Conservation (phyloP, 1,139 yeast species). For the Lodderomyces pseudojiufengensis region DNA sequence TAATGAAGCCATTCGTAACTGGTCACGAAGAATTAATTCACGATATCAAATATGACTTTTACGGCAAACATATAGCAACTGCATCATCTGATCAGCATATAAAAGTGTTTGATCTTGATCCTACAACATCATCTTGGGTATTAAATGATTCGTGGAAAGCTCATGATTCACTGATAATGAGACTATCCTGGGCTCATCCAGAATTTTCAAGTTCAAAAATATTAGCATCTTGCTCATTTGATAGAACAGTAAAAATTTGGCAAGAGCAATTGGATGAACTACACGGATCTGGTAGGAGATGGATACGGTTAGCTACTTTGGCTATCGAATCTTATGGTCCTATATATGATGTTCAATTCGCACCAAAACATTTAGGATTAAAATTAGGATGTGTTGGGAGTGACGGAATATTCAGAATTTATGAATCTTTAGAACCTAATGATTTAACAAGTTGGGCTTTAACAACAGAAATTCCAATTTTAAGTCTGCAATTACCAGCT, state of each 20-base stretch:
- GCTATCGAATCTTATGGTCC: constrained; percentile 84
- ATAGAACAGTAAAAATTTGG: constrained; percentile 85
- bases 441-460: constrained; percentile 80
- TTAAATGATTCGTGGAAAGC: constrained; percentile 90
- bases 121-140: constrained; percentile 61
- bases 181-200: constrained; percentile 91
- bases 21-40: constrained; percentile 91
- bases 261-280: constrained; percentile 83
- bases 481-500: constrained; percentile 60
- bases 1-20: constrained; percentile 69
- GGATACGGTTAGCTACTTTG: constrained; percentile 72
- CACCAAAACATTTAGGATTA: constrained; percentile 81
- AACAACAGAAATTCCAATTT: constrained; percentile 67
- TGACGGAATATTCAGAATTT: constrained; percentile 82
- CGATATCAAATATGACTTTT: constrained; percentile 83
- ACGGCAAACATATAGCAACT: constrained; percentile 86
- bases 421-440: constrained; percentile 86
- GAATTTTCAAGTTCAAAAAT: constrained; percentile 75
- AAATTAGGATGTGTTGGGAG: constrained; percentile 85
- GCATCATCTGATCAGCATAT: constrained; percentile 91
- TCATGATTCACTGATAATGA: constrained; percentile 83
- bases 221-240: constrained; percentile 85
- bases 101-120: constrained; percentile 74
- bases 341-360: constrained; percentile 82
- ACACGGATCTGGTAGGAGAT: constrained; percentile 72